Percentiles rank a stretch among this genome's conserved stretches.
phyloP scores from a whole-genome alignment of 495 filamentous ascomycete species.

The Astrothelium subdiscretum region DNA sequence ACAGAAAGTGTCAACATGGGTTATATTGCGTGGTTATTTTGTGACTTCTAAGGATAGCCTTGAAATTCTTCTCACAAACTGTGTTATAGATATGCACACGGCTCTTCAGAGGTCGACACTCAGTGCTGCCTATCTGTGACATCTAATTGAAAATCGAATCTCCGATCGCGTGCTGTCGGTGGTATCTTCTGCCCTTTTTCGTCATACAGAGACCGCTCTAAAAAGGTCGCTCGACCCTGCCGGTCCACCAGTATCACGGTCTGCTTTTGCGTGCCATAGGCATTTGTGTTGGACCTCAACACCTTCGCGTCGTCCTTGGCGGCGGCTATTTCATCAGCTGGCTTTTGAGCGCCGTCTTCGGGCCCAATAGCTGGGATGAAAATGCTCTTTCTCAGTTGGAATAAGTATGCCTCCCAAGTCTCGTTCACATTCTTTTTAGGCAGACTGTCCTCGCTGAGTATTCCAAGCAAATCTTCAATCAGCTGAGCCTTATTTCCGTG shows the following conservation, averaged over 20 bases:
- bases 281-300: constrained; percentile 18
- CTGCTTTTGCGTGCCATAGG: constrained; percentile 90
- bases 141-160: constrained; percentile 49
- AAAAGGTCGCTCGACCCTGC: constrained; percentile 64
- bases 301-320: constrained; percentile 21
- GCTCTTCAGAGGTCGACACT: too few relatives aligned
- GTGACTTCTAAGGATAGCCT: too few relatives aligned
- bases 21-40: too few relatives aligned
- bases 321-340: constrained; percentile 42
- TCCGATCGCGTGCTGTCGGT: constrained; percentile 48
- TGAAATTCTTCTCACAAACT: too few relatives aligned
- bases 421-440: constrained; percentile 46
- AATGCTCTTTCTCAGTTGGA: constrained; percentile 62
- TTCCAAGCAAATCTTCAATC: constrained; percentile 53
- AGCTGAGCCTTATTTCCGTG: constrained; percentile 44
- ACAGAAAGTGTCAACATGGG: too few relatives aligned
- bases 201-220: constrained; percentile 77
- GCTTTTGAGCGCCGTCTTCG: constrained; percentile 35
- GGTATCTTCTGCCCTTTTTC: constrained; percentile 47
- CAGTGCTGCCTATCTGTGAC: background rate
- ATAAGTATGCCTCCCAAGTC: constrained; percentile 57
- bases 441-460: constrained; percentile 63
- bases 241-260: constrained; percentile 70
- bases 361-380: constrained; percentile 69
- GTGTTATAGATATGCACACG: too few relatives aligned